Evolutionary conservation across 129 eudicot genomes (phyloP).

Genomic region (Arctium lappa): DNA sequence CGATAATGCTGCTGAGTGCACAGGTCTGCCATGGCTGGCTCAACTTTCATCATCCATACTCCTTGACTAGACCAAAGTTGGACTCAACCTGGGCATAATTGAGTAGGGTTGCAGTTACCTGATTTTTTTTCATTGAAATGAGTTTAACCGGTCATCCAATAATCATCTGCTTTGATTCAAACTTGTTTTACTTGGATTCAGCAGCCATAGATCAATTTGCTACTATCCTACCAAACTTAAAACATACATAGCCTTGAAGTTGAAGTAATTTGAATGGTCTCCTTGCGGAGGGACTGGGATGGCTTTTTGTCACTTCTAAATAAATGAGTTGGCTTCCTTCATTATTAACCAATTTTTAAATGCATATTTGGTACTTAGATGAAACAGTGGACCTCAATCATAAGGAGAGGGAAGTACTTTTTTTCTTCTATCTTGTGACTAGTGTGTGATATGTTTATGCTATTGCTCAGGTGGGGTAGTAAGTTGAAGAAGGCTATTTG

Average conservation of each 20-base stretch:
- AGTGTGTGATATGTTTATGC: no score
- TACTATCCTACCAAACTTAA: background rate
- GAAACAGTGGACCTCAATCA: no score
- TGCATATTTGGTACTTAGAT: background rate
- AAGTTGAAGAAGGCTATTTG: no score
- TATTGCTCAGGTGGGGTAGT: no score
- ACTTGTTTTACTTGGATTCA: background rate
- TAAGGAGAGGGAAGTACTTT: no score
- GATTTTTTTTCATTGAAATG: background rate
- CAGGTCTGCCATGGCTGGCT: background rate
- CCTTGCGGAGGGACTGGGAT: no score
- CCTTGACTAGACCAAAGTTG: background rate
- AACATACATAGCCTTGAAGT: no score
- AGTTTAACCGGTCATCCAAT: background rate
- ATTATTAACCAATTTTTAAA: no score
- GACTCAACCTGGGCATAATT: background rate
- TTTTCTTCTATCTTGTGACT: no score
- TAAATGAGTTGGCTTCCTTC: no score
- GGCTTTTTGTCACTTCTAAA: background rate
- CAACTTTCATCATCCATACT: background rate
- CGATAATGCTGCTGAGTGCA: background rate
- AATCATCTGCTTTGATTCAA: background rate
- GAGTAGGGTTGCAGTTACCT: background rate
- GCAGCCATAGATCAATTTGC: background rate
- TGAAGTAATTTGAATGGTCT: no score